Evolutionary conservation across 2,329 filamentous ascomycete species (phyloP).

Genomic region (Elsinoe arachidis): DNA sequence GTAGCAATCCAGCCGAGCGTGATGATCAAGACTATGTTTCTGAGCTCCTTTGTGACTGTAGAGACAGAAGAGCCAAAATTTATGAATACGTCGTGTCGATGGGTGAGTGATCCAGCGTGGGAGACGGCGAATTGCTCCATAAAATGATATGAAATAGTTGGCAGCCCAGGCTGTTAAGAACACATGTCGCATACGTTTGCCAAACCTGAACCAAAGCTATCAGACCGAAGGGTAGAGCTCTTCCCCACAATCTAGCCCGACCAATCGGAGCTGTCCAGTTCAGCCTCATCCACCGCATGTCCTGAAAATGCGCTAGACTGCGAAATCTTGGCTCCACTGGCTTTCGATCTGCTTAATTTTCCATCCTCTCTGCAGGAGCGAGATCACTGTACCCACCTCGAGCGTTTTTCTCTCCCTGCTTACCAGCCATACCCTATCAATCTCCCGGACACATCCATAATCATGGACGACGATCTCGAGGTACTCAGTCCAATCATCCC

Average conservation of each 20-base stretch:
- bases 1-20: slow-evolving; percentile 30
- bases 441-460: not conserved
- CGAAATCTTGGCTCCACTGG: not conserved
- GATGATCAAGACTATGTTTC: slow-evolving; percentile 42
- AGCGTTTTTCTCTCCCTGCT: too few species aligned
- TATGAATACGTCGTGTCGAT: slow-evolving; percentile 44
- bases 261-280: not conserved
- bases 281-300: slow-evolving; percentile 2
- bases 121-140: slow-evolving; percentile 29
- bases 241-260: not conserved
- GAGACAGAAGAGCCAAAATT: slow-evolving; percentile 30
- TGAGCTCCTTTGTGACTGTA: slow-evolving; percentile 43
- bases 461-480: slow-evolving; percentile 18
- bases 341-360: slow-evolving; percentile 2
- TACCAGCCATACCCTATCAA: too few species aligned
- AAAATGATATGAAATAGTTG: not conserved
- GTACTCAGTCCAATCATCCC: slow-evolving; percentile 19
- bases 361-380: not conserved
- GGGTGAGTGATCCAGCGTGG: slow-evolving; percentile 35
- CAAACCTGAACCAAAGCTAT: not conserved
- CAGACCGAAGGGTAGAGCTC: not conserved
- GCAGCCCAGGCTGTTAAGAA: slow-evolving; percentile 4
- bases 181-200: slow-evolving; percentile 2
- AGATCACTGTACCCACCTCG: too few species aligned
- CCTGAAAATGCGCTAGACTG: slow-evolving; percentile 1